These are phyloP conservation scores for Fraxinus ornus DNA, from an alignment of 305 asterid species.

Conservation along the genomic window DNA sequence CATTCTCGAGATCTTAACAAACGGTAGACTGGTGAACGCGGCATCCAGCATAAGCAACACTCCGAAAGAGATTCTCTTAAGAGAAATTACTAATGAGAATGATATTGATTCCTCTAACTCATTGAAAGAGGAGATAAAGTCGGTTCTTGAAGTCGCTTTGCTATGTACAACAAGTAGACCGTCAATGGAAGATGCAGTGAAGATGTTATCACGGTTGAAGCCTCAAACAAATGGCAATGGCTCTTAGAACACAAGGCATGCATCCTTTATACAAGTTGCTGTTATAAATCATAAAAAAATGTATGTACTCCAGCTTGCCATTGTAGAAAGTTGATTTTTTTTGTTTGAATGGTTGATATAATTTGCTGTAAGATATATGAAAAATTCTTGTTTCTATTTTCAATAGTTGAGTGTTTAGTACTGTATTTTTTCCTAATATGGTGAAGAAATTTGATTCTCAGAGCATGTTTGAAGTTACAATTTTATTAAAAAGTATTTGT, in stretches of 20 bases:
- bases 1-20: constrained; percentile 56
- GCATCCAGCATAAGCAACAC: constrained; percentile 25
- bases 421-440: background rate
- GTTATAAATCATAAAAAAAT: constrained; percentile 14
- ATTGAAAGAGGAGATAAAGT: constrained; percentile 42
- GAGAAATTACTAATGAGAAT: constrained; percentile 49
- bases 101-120: constrained; percentile 33
- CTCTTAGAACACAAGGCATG: constrained; percentile 14
- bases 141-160: constrained; percentile 61
- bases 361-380: constrained; percentile 34
- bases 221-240: constrained; percentile 21
- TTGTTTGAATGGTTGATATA: constrained; percentile 27
- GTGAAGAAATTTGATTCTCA: background rate
- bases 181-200: constrained; percentile 61
- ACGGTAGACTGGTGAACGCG: constrained; percentile 45
- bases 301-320: constrained; percentile 13
- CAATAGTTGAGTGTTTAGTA: background rate
- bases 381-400: constrained; percentile 10
- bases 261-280: background rate
- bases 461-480: background rate
- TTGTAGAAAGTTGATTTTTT: background rate
- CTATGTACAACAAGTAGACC: constrained; percentile 66
- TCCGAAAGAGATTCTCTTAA: constrained; percentile 44
- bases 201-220: constrained; percentile 44
- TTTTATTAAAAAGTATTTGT: background rate